A percentile compares a stretch with the other conserved stretches of the same genome.
Conservation (phyloP, 495 filamentous ascomycete genomes). For the Alectoria sarmentosa region DNA sequence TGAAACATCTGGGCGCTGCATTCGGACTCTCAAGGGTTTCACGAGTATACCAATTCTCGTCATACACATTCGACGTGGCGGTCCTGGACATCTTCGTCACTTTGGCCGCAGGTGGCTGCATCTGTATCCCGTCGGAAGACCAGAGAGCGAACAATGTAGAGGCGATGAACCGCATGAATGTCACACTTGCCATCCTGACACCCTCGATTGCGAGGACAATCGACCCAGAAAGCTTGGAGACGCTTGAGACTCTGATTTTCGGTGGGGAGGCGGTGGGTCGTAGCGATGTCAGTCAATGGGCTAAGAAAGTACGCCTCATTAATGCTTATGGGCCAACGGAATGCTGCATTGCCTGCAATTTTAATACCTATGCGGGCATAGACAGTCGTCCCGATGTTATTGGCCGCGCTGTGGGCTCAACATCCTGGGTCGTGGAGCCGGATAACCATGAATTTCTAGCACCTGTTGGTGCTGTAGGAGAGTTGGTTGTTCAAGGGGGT, state of each 20-base stretch:
- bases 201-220: slow-evolving; percentile 37
- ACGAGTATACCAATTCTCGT: slow-evolving; percentile 41
- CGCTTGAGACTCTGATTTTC: slow-evolving; percentile 32
- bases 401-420: slow-evolving; percentile 33
- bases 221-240: slow-evolving; percentile 32
- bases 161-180: slow-evolving; percentile 32
- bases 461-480: slow-evolving; percentile 47
- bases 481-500: slow-evolving; percentile 50
- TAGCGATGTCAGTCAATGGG: slow-evolving; percentile 39
- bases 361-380: slow-evolving; percentile 27
- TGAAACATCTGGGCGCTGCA: too few species aligned
- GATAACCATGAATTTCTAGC: slow-evolving; percentile 41
- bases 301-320: slow-evolving; percentile 36
- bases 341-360: slow-evolving; percentile 32
- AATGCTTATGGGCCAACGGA: slow-evolving; percentile 55
- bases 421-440: slow-evolving; percentile 45
- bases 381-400: slow-evolving; percentile 30
- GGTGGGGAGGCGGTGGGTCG: slow-evolving; percentile 40
- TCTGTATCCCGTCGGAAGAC: slow-evolving; percentile 39
- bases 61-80: slow-evolving; percentile 41
- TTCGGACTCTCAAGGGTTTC: slow-evolving; percentile 24
- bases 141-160: slow-evolving; percentile 30
- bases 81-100: slow-evolving; percentile 39
- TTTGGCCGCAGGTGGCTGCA: slow-evolving; percentile 38
- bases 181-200: slow-evolving; percentile 37